Percentiles rank a stretch among this genome's conserved stretches.
phyloP scores from a whole-genome alignment of 2,329 filamentous ascomycete genomes.

The Cercospora sp. region DNA sequence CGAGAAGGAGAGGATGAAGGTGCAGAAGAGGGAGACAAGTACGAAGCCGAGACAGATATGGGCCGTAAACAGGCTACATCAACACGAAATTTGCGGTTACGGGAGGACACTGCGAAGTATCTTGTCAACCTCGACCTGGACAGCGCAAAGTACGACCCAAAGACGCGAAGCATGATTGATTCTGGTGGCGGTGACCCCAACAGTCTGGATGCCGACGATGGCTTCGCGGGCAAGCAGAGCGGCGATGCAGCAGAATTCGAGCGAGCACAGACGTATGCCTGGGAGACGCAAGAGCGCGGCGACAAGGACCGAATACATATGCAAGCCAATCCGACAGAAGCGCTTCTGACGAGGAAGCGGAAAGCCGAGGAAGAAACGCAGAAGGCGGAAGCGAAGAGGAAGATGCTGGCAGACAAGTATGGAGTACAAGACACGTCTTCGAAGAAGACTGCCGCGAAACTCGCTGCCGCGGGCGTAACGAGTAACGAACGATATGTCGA shows the following conservation, averaged over 20 bases:
- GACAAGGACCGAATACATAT: conserved; percentile 81
- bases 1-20: conserved; percentile 46
- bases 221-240: conserved; percentile 75
- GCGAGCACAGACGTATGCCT: conserved; percentile 82
- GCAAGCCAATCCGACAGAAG: conserved; percentile 94
- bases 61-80: conserved; percentile 87
- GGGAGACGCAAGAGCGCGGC: conserved; percentile 86
- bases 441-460: conserved; percentile 52
- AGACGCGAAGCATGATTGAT: conserved; percentile 73
- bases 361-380: conserved; percentile 71
- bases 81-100: conserved; percentile 83
- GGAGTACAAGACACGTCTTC: conserved; percentile 65
- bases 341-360: conserved; percentile 79
- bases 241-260: conserved; percentile 94
- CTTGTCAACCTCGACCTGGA: conserved; percentile 91
- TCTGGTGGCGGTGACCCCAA: conserved; percentile 79
- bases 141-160: conserved; percentile 96
- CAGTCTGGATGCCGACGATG: conserved; percentile 84
- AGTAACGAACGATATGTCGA: conserved; percentile 88
- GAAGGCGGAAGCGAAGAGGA: conserved; percentile 67
- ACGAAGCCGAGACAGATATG: conserved; percentile 96
- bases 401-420: conserved; percentile 76
- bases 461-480: conserved; percentile 65
- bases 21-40: conserved; percentile 61
- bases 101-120: conserved; percentile 97